phyloP scores from a whole-genome alignment of 176 grass and related monocot genomes.

The Olyra latifolia region DNA sequence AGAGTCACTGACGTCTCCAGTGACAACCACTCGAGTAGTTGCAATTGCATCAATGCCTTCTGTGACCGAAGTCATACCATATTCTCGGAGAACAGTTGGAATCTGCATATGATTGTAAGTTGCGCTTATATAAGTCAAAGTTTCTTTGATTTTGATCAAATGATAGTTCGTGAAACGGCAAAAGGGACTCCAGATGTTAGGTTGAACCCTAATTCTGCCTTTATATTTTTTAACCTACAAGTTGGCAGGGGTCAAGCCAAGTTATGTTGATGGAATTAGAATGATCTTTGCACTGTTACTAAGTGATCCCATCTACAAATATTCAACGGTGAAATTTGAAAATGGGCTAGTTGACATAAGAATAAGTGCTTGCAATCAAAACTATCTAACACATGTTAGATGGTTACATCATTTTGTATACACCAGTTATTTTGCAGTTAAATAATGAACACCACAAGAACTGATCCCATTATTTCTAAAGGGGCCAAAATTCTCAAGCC shows the following conservation, averaged over 20 bases:
- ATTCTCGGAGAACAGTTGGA: conserved; percentile 76
- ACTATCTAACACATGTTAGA: not conserved
- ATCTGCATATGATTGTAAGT: conserved; percentile 40
- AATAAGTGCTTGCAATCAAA: not conserved
- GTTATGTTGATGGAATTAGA: not conserved
- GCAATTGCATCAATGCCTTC: conserved; percentile 97
- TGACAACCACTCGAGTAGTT: conserved; percentile 72
- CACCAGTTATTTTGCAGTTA: not conserved
- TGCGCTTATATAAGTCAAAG: not conserved
- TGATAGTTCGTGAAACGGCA: not conserved
- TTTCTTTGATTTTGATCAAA: not conserved
- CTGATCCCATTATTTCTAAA: not conserved
- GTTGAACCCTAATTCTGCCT: not conserved
- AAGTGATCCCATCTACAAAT: not conserved
- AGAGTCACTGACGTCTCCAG: conserved; percentile 36
- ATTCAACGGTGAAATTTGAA: not conserved
- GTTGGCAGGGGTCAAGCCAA: no score
- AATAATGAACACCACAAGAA: not conserved
- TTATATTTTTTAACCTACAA: no score
- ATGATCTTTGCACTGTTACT: not conserved
- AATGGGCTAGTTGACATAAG: not conserved
- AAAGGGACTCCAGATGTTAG: not conserved
- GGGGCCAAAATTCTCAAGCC: not conserved
- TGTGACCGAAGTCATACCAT: conserved; percentile 80
- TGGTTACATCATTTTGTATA: not conserved